These are phyloP conservation scores for Malus orientalis DNA, from an alignment of 306 rosid species.

Conservation along the genomic window DNA sequence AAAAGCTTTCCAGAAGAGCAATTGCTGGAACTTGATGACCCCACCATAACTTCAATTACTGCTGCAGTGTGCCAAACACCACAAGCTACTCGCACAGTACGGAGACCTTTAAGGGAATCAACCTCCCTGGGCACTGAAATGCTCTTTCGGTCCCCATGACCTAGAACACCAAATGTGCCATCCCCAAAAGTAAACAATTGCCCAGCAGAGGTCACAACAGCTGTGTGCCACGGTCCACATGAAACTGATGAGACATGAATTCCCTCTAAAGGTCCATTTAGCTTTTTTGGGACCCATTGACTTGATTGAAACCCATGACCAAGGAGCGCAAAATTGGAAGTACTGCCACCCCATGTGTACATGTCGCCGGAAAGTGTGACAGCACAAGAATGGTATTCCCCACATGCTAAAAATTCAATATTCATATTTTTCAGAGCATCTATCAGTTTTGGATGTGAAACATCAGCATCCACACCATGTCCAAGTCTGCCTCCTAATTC, in stretches of 20 bases:
- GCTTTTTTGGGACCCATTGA: slow-evolving; percentile 90
- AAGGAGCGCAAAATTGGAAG: slow-evolving; percentile 65
- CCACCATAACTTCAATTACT: slow-evolving; percentile 86
- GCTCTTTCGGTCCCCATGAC: slow-evolving; percentile 83
- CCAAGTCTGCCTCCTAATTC: slow-evolving; percentile 98
- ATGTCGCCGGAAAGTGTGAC: slow-evolving; percentile 95
- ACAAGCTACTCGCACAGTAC: slow-evolving; percentile 89
- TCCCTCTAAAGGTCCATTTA: slow-evolving; percentile 87
- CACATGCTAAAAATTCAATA: slow-evolving; percentile 87
- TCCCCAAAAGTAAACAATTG: slow-evolving; percentile 94
- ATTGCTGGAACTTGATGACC: slow-evolving; percentile 75
- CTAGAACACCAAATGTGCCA: slow-evolving; percentile 95
- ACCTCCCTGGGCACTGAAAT: slow-evolving; percentile 87
- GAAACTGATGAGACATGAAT: slow-evolving; percentile 82
- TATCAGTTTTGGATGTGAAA: slow-evolving; percentile 79
- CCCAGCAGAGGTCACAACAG: slow-evolving; percentile 89
- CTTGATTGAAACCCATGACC: slow-evolving; percentile 84
- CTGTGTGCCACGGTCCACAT: slow-evolving; percentile 99
- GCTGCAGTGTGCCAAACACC: slow-evolving; percentile 99
- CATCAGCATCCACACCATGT: slow-evolving; percentile 88
- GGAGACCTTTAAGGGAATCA: slow-evolving; percentile 91
- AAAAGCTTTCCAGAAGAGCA: slow-evolving; percentile 88
- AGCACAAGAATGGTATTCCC: slow-evolving; percentile 95
- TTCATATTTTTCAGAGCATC: slow-evolving; percentile 69
- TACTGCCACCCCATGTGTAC: slow-evolving; percentile 92